Evolutionary conservation across 441 rosid species (phyloP), one percentile per base, ranked within the genome.

Genomic region (Aquilaria agallochum): DNA sequence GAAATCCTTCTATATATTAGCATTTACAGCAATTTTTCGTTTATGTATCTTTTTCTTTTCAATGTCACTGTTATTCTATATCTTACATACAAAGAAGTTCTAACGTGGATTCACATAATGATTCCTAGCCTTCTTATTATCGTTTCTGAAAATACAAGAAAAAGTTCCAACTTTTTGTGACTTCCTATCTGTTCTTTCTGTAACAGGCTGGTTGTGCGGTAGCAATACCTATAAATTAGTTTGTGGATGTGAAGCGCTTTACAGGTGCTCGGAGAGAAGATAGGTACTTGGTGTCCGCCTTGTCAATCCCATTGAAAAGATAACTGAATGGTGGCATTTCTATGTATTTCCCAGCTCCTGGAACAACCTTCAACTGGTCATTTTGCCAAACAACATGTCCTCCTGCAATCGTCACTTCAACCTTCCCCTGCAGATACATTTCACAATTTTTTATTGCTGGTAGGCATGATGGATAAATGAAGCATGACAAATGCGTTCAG

Each of bases 361-460:
- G 79, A 58, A 63, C 64, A 33, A 84, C 94, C 60, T 83, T 84
- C 49, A 91, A 76, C 64, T 83, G 84, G 58, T 83, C 76, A 59
- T 89, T 85, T 75, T 81, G 76, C 99, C 97, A 91, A 31, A 80
- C 96, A 6, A 89, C 74, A 76, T 80, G 69, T 73, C 97, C 96
- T 68, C 95, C 83, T 3, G 86, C 87, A 54, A 91, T 91, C 11
- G 97, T 91, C 74, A 94, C 97, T 74, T 94, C 94, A 59, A 89
- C 89, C 66, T 89, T 91, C 44, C 97, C 97, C 98, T 90, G 80
- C 55, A 54, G 65, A 61, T 65, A 53, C 56, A 68, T 11, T 60
- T 14, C 33, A 60, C 49, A 54, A 54, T 14, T 31, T 31, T 8
- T 5, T 40, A 40, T 40, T 40, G 10, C 2, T 5, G 45, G 45